Evolutionary conservation across 2,329 filamentous ascomycete genomes (phyloP), one percentile per base, ranked within the genome.

Genomic region (Fusarium papillatum): DNA sequence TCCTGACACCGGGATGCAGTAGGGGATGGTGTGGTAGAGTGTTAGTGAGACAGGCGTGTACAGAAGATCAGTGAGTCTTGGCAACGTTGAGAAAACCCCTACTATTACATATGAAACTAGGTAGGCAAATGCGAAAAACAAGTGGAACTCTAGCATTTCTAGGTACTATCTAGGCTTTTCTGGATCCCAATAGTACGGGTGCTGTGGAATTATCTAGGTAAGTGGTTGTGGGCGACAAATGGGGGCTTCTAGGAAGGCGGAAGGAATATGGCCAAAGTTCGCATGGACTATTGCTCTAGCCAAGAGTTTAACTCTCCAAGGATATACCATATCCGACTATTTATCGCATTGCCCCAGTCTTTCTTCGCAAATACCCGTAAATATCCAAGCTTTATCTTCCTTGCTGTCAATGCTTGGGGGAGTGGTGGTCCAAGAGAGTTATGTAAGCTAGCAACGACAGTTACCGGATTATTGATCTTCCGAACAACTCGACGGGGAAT

Each of bases 381-480:
- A 39, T 60, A 39, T 39, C 34, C 36, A 60, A 60, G 34, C 31
- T 60, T 17, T 22, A 26, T 26, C 36, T 5, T 39, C 59, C 36
- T 61, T 61, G 22, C 17, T 19, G 11, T 39, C 16, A 61, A 61
- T 43, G 17, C 34, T 26, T 61, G 59, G 60, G n/a, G 39, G 17
- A 22, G 48, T 34, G 43, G 26, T 41, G 24, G 46, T 39, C 29
- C 1, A 31, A 13, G 7, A 17, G 60, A 29, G 26, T 79, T 78
- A 79, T 71, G 70, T 78, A 78, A 79, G 69, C 74, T 14, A n/a
- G 16, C 13, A 39, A 26, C 38, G 24, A 16, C 26, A 29, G 1
- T 9, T 5, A 24, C 31, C 78, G 79, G 77, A 79, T 67, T 64
- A 79, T 74, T 61, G 17, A 62, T 78, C 59, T 68, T 75, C 79